These are phyloP conservation scores for Lathyrus tuberosus DNA, from an alignment of 306 rosid species.

Conservation along the genomic window DNA sequence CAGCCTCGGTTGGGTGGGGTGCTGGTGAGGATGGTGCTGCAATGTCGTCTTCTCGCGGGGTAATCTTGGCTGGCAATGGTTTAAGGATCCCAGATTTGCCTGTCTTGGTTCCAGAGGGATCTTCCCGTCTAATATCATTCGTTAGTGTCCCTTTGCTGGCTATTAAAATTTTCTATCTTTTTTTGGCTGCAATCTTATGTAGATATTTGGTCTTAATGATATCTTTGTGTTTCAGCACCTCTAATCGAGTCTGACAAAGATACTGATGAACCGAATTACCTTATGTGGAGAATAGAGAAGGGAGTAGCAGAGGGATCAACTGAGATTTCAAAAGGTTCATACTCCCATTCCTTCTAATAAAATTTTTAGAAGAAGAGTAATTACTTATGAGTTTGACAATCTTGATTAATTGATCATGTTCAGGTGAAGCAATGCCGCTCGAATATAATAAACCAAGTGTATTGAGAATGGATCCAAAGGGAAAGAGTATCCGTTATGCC, in stretches of 20 bases:
- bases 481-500: not conserved
- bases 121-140: constrained; percentile 69
- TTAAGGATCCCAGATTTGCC: constrained; percentile 80
- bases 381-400: constrained; percentile 12
- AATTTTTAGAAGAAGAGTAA: not conserved
- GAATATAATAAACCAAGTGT: constrained; percentile 68
- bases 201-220: constrained; percentile 1
- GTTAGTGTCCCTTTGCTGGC: constrained; percentile 55
- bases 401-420: constrained; percentile 31
- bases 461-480: no score
- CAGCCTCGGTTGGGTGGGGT: constrained; percentile 88
- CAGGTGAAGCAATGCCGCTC: constrained; percentile 90
- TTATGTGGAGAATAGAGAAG: constrained; percentile 71
- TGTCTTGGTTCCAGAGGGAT: constrained; percentile 92
- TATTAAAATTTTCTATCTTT: constrained; percentile 32
- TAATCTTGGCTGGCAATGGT: constrained; percentile 83
- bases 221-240: constrained; percentile 66
- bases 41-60: constrained; percentile 63
- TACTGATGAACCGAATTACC: constrained; percentile 77
- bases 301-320: constrained; percentile 94
- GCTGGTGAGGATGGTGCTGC: constrained; percentile 61
- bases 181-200: constrained; percentile 21
- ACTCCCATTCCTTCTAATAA: constrained; percentile 27
- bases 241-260: constrained; percentile 74
- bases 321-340: constrained; percentile 84